phyloP scores from a whole-genome alignment of 495 filamentous ascomycete species.

The Penicillium crystallinum region DNA sequence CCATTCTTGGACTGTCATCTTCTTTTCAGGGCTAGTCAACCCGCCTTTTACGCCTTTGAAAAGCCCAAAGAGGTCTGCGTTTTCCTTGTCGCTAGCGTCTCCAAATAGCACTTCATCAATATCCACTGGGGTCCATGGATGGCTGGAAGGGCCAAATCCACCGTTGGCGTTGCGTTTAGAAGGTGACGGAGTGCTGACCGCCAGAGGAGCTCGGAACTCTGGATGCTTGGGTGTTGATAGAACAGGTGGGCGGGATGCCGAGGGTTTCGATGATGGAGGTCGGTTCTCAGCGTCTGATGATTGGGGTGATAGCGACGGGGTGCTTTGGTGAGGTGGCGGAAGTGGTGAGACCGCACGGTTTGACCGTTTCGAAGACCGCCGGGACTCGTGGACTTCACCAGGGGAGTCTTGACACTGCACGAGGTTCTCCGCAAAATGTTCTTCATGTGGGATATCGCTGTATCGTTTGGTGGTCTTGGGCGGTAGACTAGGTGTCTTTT shows the following conservation, averaged over 20 bases:
- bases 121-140: slow-evolving; percentile 71
- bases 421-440: slow-evolving; percentile 33
- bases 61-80: slow-evolving; percentile 41
- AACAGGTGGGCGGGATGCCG: slow-evolving; percentile 29
- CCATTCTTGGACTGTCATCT: slow-evolving; percentile 93
- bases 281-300: slow-evolving; percentile 79
- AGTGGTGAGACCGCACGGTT: slow-evolving; percentile 30
- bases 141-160: slow-evolving; percentile 50
- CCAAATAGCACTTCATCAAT: slow-evolving; percentile 55
- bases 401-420: slow-evolving; percentile 20
- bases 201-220: slow-evolving; percentile 42
- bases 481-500: slow-evolving; percentile 31
- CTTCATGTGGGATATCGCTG: slow-evolving; percentile 41
- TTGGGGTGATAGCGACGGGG: slow-evolving; percentile 62
- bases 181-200: slow-evolving; percentile 59
- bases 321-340: slow-evolving; percentile 24
- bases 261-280: slow-evolving; percentile 59
- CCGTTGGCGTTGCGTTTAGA: slow-evolving; percentile 56
- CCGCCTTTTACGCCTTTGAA: slow-evolving; percentile 47
- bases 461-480: slow-evolving; percentile 42
- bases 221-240: slow-evolving; percentile 39
- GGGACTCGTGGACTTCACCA: slow-evolving; percentile 7
- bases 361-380: slow-evolving; percentile 6
- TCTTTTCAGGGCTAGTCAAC: slow-evolving; percentile 74
- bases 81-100: slow-evolving; percentile 49